Conservation (phyloP, 2,329 filamentous ascomycete species). For the Fusarium domesticum region DNA sequence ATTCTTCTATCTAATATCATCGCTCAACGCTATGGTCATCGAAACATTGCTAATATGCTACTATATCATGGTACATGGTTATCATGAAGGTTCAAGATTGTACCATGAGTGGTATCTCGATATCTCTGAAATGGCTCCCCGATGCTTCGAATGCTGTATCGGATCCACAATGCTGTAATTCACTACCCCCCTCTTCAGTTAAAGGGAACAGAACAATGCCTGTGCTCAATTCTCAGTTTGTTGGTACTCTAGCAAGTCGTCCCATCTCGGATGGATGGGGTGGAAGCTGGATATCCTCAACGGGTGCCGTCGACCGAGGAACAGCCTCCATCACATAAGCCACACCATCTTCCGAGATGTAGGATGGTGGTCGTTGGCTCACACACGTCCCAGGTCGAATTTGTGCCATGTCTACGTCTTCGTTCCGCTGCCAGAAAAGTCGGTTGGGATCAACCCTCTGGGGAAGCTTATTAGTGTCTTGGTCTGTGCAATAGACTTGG, state of each 20-base stretch:
- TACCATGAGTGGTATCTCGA: neutral
- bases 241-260: slow-evolving; percentile 21
- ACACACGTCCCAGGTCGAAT: slow-evolving; percentile 25
- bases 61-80: neutral
- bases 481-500: neutral
- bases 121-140: no score
- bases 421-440: slow-evolving; percentile 74
- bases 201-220: neutral
- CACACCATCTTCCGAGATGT: slow-evolving; percentile 72
- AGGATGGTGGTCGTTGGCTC: slow-evolving; percentile 64
- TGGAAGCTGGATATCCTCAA: slow-evolving; percentile 43
- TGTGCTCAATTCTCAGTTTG: neutral
- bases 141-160: no score
- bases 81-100: neutral
- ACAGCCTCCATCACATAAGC: slow-evolving; percentile 68
- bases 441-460: slow-evolving; percentile 76
- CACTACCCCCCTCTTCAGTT: slow-evolving; percentile 5
- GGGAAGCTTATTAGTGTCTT: slow-evolving; percentile 8
- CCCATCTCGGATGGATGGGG: slow-evolving; percentile 49
- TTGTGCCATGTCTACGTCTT: slow-evolving; percentile 31
- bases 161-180: slow-evolving; percentile 3
- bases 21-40: neutral
- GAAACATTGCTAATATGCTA: neutral
- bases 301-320: slow-evolving; percentile 54
- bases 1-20: neutral